Evolutionary conservation across 1,284 basidiomycete genomes (phyloP).

Genomic region (Leccinum subrobustum): DNA sequence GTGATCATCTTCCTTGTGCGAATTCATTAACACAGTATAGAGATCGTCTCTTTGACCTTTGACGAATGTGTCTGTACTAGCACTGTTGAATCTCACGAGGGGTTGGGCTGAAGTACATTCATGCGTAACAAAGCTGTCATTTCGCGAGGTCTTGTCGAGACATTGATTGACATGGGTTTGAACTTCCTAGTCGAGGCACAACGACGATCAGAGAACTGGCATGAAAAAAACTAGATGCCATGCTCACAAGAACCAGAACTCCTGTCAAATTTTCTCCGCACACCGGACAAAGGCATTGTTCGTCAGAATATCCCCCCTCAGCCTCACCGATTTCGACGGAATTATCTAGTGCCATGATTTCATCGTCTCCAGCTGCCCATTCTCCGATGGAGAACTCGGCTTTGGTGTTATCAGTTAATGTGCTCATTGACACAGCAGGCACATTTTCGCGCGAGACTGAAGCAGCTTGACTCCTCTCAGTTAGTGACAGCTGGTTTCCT

Average conservation of each 20-base stretch:
- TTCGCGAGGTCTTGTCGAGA: constrained; percentile 35
- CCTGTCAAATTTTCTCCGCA: constrained; percentile 35
- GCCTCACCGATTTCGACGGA: constrained; percentile 19
- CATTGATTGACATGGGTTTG: constrained; percentile 52
- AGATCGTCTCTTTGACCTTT: constrained; percentile 38
- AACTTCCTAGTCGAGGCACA: constrained; percentile 37
- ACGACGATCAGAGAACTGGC: not conserved
- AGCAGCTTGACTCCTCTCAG: not conserved
- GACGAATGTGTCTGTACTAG: not conserved
- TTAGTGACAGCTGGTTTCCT: constrained; percentile 7
- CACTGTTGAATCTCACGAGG: not conserved
- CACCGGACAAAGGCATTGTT: constrained; percentile 37
- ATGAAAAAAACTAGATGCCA: not conserved
- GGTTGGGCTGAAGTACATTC: not conserved
- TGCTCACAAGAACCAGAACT: constrained; percentile 33
- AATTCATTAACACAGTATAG: constrained; percentile 83
- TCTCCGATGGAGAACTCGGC: constrained; percentile 36
- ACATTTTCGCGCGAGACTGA: not conserved
- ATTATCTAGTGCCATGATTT: constrained; percentile 37
- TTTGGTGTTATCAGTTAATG: not conserved
- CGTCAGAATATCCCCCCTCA: not conserved
- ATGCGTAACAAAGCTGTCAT: not conserved
- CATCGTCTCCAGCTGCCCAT: constrained; percentile 67
- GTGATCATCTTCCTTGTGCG: constrained; percentile 73
- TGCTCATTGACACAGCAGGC: not conserved